phyloP scores from a whole-genome alignment of 1,284 basidiomycete species.

The Microbotryum silenes-acaulis region DNA sequence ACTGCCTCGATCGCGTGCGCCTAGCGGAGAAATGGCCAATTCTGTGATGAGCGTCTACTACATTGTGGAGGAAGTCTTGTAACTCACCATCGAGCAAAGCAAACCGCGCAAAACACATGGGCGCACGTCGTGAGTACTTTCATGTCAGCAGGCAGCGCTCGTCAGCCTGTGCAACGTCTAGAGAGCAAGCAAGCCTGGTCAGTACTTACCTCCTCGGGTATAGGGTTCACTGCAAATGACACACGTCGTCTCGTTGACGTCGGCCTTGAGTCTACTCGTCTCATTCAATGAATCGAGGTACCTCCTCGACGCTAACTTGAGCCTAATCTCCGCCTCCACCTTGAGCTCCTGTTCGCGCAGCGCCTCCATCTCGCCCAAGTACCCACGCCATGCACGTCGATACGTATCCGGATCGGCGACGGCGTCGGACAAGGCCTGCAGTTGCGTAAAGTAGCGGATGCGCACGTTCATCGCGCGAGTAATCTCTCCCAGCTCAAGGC shows the following conservation, averaged over 20 bases:
- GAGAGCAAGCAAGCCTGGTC: too few relatives aligned
- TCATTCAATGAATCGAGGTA: conserved; percentile 30
- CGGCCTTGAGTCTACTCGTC: not conserved
- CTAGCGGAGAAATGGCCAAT: not conserved
- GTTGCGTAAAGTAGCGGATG: conserved; percentile 26
- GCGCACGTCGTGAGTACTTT: not conserved
- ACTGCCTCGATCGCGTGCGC: not conserved
- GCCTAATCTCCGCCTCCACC: too few relatives aligned
- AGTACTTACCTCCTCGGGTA: not conserved
- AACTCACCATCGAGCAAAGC: not conserved
- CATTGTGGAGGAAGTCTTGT: not conserved
- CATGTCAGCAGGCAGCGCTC: too few relatives aligned
- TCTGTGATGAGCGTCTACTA: not conserved
- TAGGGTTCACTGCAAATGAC: conserved; percentile 25
- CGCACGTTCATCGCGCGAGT: conserved; percentile 30
- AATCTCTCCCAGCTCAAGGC: conserved; percentile 23
- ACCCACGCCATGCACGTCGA: conserved; percentile 12
- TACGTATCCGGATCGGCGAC: conserved; percentile 22
- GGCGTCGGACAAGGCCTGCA: conserved; percentile 27
- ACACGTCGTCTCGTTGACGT: conserved; percentile 21
- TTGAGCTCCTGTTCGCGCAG: conserved; percentile 10
- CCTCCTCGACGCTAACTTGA: not conserved
- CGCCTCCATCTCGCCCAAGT: conserved; percentile 14
- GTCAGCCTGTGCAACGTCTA: too few relatives aligned
- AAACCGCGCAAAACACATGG: conserved; percentile 3